Base-by-base conservation (phyloP, 1,284 basidiomycete species). In the Trichosporon sp. region DNA sequence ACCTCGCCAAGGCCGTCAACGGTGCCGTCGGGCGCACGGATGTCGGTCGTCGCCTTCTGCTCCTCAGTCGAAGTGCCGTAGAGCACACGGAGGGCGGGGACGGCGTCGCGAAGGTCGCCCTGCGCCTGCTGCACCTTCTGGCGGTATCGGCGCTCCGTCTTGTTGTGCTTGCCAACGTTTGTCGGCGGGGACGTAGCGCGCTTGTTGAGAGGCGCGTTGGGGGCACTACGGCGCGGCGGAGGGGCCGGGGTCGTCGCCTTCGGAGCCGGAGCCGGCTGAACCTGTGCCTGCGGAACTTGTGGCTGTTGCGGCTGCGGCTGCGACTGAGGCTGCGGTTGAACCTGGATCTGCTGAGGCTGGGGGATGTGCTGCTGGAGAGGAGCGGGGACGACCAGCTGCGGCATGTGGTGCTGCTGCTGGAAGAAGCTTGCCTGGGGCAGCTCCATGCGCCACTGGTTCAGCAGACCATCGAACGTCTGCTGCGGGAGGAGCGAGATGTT, bases 61-160 rank as follows among this genome's bases (percentile, higher is more conserved):
- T 78, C 74, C 33, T 78, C 74, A 7, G 71, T 73, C 5, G 78
- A 79, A 2, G 79, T 81, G 27, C 75, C 75, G 65, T 81, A 81
- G 3, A 80, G 65, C 3, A 80, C 77, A 58, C 79, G 71, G 0
- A 81, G 70, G 4, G 78, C 77, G 1, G 79, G 79, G 8, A 81
- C 76, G 6, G 77, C 68, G 62, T 81, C 79, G n/a, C 79, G 78
- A 6, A 81, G 70, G 54, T 78, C 76, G 32, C 76, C 71, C 63
- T 80, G 77, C 16, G 79, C 78, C 58, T 74, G 74, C 68, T 81
- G 78, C 14, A 81, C 79, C 68, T 81, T 81, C 61, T 76, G 75
- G 31, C 79, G 76, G 63, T 81, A 81, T 31, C 78, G 71, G 25
- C 78, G 66, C 67, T 81, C 79, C 9, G 78, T 80, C 71, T 80